Conservation (phyloP, 2,329 filamentous ascomycete genomes). For the Colletotrichum sp. region DNA sequence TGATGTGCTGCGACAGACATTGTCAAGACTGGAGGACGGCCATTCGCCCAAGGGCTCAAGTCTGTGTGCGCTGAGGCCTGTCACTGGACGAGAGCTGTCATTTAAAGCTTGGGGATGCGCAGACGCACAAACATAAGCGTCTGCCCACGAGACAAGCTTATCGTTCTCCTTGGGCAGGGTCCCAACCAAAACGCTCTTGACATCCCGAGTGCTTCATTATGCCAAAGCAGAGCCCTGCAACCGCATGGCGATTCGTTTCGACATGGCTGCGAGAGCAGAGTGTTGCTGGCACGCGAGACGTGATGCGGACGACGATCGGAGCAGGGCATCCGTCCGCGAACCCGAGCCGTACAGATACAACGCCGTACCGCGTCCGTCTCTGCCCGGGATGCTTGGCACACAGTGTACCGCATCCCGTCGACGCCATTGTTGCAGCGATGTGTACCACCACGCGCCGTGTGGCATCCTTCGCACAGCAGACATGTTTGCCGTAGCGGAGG, state of each 20-base stretch:
- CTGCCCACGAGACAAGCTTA: slow-evolving; percentile 13
- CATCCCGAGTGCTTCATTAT: slow-evolving; percentile 18
- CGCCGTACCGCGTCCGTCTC: not conserved
- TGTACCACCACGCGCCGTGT: not conserved
- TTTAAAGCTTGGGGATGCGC: slow-evolving; percentile 4
- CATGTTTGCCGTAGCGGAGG: not conserved
- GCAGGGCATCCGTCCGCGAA: not conserved
- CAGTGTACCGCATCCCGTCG: not conserved
- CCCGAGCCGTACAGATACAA: not conserved
- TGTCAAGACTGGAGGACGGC: slow-evolving; percentile 6
- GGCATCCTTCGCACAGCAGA: not conserved
- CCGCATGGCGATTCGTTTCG: slow-evolving; percentile 8
- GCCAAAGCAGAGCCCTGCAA: slow-evolving; percentile 11
- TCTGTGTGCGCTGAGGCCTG: slow-evolving; percentile 4
- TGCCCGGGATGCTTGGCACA: not conserved
- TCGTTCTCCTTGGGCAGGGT: not conserved
- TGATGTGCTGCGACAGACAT: slow-evolving; percentile 21
- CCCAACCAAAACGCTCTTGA: slow-evolving; percentile 20
- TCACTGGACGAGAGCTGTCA: slow-evolving; percentile 15
- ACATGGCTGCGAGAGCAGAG: not conserved
- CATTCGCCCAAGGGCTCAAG: not conserved
- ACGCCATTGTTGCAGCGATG: not conserved
- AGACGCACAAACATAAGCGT: slow-evolving; percentile 5
- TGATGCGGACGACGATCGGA: slow-evolving; percentile 10
- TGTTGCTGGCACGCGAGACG: slow-evolving; percentile 1